These are phyloP conservation scores for Arthrobotrys iridis DNA, from an alignment of 2,329 filamentous ascomycete species.

Conservation along the genomic window DNA sequence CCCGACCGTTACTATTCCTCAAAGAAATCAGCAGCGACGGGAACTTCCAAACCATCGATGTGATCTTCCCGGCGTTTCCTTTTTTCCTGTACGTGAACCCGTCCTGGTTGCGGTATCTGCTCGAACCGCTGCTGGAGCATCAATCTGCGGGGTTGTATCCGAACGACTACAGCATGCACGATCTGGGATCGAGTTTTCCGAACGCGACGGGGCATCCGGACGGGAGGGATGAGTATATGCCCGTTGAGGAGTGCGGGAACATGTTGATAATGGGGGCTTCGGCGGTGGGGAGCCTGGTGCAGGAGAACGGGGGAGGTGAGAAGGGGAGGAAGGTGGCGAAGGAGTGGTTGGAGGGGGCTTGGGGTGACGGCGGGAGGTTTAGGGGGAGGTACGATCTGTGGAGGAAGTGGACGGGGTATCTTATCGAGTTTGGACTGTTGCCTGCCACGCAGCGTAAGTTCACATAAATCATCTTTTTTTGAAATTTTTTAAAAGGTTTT, in stretches of 20 bases:
- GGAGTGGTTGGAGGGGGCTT: constrained; percentile 69
- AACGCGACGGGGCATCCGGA: constrained; percentile 79
- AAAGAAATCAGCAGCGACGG: constrained; percentile 89
- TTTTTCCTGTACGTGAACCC: constrained; percentile 89
- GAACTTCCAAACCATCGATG: constrained; percentile 85
- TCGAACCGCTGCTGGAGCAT: constrained; percentile 83
- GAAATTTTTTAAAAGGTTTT: too few relatives aligned
- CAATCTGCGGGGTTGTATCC: constrained; percentile 85
- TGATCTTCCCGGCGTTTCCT: constrained; percentile 85
- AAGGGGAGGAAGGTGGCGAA: constrained; percentile 53
- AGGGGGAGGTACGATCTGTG: constrained; percentile 75
- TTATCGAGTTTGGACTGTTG: constrained; percentile 78
- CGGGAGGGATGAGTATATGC: constrained; percentile 78
- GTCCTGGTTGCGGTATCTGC: constrained; percentile 78
- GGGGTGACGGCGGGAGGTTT: constrained; percentile 67
- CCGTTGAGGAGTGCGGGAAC: constrained; percentile 80
- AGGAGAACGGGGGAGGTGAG: constrained; percentile 44
- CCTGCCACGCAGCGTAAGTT: constrained; percentile 74
- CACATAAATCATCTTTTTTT: constrained; percentile 18
- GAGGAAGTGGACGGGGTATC: constrained; percentile 80
- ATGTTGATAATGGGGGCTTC: constrained; percentile 86
- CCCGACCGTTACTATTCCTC: constrained; percentile 78
- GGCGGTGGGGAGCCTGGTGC: constrained; percentile 54
- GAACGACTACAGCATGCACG: constrained; percentile 77
- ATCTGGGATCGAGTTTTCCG: constrained; percentile 76